phyloP scores from a whole-genome alignment of 768 basidiomycete genomes.

The Boletus vinaceobasis region DNA sequence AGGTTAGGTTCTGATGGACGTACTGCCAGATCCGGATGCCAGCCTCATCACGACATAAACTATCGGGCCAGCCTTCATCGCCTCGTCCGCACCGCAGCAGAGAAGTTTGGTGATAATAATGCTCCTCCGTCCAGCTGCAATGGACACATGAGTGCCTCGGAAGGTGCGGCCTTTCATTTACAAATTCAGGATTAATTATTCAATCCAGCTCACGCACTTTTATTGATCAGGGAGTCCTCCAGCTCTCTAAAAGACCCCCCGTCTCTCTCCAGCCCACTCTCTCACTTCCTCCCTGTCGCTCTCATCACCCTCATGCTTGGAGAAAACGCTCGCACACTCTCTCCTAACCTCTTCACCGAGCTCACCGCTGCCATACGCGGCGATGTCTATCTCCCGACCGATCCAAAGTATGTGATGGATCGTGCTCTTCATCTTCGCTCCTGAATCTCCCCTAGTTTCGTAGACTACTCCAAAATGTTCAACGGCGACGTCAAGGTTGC shows the following conservation, averaged over 20 bases:
- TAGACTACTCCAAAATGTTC: slow-evolving; percentile 49
- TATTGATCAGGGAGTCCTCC: background rate
- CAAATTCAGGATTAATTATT: slow-evolving; percentile 12
- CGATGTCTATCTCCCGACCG: slow-evolving; percentile 41
- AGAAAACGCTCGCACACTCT: background rate
- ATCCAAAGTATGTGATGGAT: slow-evolving; percentile 35
- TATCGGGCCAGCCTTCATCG: slow-evolving; percentile 2
- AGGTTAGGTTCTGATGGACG: slow-evolving; percentile 7
- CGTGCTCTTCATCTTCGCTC: background rate
- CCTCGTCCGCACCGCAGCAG: slow-evolving; percentile 11
- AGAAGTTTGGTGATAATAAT: background rate
- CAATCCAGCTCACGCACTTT: background rate
- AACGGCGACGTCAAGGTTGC: slow-evolving; percentile 68
- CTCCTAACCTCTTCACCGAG: slow-evolving; percentile 40
- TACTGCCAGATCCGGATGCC: slow-evolving; percentile 9
- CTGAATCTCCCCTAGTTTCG: slow-evolving; percentile 21
- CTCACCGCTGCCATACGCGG: slow-evolving; percentile 46
- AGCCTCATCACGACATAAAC: slow-evolving; percentile 3
- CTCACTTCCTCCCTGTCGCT: background rate
- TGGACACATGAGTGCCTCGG: background rate
- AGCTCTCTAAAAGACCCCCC: slow-evolving; percentile 15
- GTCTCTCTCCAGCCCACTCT: slow-evolving; percentile 2
- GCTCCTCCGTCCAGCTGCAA: background rate
- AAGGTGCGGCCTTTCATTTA: slow-evolving; percentile 7
- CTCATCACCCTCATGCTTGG: slow-evolving; percentile 15